A percentile compares a stretch with the other conserved stretches of the same genome.
Conservation (phyloP, 2,329 filamentous ascomycete genomes). For the Didymella exigua region DNA sequence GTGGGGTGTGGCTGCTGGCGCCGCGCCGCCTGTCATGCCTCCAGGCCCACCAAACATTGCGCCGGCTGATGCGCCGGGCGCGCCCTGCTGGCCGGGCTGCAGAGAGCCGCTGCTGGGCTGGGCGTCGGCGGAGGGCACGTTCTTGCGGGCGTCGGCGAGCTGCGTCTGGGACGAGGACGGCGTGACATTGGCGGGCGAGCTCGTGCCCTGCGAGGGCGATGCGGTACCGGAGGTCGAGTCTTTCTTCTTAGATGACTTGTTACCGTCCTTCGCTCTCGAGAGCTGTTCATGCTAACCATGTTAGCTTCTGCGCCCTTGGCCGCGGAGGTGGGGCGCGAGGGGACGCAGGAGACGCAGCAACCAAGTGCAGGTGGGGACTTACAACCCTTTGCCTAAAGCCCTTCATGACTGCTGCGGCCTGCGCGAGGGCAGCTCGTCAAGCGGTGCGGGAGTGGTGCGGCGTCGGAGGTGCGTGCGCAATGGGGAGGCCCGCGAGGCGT, state of each 20-base stretch:
- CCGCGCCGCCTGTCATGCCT: conserved; percentile 45
- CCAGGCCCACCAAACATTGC: conserved; percentile 43
- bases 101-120: conserved; percentile 32
- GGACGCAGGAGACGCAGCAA: conserved; percentile 26
- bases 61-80: conserved; percentile 37
- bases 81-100: conserved; percentile 41
- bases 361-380: conserved; percentile 55
- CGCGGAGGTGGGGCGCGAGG: conserved; percentile 28
- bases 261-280: conserved; percentile 78
- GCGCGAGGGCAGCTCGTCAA: conserved; percentile 38
- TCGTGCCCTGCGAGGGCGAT: conserved; percentile 70
- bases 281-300: conserved; percentile 75
- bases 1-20: conserved; percentile 60
- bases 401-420: conserved; percentile 77
- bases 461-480: conserved; percentile 29
- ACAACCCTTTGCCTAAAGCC: conserved; percentile 97
- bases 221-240: conserved; percentile 70
- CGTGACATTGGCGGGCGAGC: conserved; percentile 70
- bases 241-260: conserved; percentile 77
- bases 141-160: conserved; percentile 83
- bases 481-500: background rate
- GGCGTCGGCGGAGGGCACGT: conserved; percentile 59
- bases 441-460: conserved; percentile 36
- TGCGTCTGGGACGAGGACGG: conserved; percentile 89
- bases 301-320: conserved; percentile 52